Evolutionary conservation across 345 rosid species (phyloP), one percentile per base, ranked within the genome.

Genomic region (Xanthoceras sorbifolium): DNA sequence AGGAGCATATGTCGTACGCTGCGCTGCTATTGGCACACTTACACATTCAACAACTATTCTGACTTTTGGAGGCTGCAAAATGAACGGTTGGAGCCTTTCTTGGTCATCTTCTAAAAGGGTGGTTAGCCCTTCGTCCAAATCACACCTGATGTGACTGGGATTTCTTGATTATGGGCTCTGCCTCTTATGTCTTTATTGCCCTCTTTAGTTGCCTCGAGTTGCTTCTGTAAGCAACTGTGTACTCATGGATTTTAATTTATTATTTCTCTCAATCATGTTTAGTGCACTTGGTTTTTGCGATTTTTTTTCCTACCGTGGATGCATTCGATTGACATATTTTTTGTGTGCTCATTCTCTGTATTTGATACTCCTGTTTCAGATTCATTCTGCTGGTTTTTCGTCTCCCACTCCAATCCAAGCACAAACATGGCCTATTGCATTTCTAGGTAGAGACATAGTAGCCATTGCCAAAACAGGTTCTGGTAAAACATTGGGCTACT

Each of bases 401-500:
- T 85, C 90, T 26, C 99, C 99, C 42, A 95, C 99, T 48, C 99
- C 99, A 9, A 95, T 95, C 76, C 99, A 95, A 85, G 98, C 99
- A 70, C 99, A 95, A 86, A 92, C 99, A 57, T 96, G 99, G 99
- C 97, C 99, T 59, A 92, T 96, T 86, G 97, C 99, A 26, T 77
- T 96, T 52, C 94, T 88, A 79, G 87, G 89, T 82, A 89, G 91
- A 80, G 99, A 96, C 78, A 90, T 92, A 71, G 98, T 96, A 57
- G 99, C 99, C 65, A 90, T 93, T 89, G 99, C 99, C 40, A 96
- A 93, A 87, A 93, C 98, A 71, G 98, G 99, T 82, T 96, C 99
- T 23, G 99, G 99, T 76, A 96, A 96, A 92, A 96, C 99, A 32
- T 79, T 96, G 86, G 99, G 99, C 60, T 96, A 96, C 78, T 77